A percentile compares a stretch with the other conserved stretches of the same genome.
Conservation (phyloP, 2,329 filamentous ascomycete genomes). For the Stachybotrys echinatus region DNA sequence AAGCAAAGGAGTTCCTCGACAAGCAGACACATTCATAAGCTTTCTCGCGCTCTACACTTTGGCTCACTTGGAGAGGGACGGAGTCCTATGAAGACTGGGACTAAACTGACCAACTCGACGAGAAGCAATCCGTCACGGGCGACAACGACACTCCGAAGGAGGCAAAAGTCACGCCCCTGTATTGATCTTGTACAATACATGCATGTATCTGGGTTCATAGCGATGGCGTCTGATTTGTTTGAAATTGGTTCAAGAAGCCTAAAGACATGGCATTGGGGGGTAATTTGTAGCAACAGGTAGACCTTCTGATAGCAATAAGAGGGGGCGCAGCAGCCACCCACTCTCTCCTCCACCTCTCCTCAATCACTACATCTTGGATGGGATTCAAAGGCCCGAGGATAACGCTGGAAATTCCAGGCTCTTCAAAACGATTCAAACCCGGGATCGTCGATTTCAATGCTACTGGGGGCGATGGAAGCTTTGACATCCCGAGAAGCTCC, state of each 20-base stretch:
- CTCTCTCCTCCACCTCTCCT: background rate
- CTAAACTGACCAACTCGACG: too few species aligned
- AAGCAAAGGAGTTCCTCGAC: slow-evolving; percentile 94
- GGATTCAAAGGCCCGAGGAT: too few species aligned
- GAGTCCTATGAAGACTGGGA: too few species aligned
- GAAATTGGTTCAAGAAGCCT: slow-evolving; percentile 12
- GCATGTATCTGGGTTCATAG: slow-evolving; percentile 29
- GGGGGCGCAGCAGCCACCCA: background rate
- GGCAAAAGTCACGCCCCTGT: background rate
- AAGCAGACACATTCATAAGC: slow-evolving; percentile 40
- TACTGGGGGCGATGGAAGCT: too few species aligned
- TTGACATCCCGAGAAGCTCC: too few species aligned
- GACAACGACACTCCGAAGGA: background rate
- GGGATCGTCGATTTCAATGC: too few species aligned
- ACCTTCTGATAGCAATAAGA: slow-evolving; percentile 3
- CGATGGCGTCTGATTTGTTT: slow-evolving; percentile 35
- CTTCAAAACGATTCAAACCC: too few species aligned
- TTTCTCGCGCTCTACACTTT: too few species aligned
- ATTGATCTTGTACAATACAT: slow-evolving; percentile 28
- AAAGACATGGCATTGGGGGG: slow-evolving; percentile 11
- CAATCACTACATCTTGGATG: background rate
- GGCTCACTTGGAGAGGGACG: too few species aligned
- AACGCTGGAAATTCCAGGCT: too few species aligned
- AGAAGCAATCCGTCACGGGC: too few species aligned
- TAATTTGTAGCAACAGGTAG: slow-evolving; percentile 9